Evolutionary conservation across 179 eudicot species (phyloP).

Genomic region (Silene noctiflora): DNA sequence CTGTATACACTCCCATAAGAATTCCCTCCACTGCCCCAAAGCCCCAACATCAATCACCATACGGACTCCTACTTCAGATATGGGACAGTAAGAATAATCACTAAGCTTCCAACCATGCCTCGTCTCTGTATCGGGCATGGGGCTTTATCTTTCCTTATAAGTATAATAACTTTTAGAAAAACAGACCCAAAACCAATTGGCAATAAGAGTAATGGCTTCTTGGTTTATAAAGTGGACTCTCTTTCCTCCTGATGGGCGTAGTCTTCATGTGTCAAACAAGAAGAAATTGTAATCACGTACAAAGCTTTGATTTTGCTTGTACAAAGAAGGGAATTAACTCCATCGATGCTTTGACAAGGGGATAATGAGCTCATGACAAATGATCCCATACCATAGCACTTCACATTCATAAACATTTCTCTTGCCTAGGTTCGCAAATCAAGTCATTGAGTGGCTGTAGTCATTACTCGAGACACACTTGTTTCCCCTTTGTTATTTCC

Average conservation of each 20-base stretch:
- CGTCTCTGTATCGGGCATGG: background rate
- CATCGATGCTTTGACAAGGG: background rate
- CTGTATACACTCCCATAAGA: background rate
- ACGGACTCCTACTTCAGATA: background rate
- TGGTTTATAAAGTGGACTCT: background rate
- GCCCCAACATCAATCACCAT: too few species aligned
- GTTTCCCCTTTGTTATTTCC: background rate
- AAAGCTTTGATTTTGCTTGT: background rate
- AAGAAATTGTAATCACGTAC: background rate
- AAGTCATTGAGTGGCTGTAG: background rate
- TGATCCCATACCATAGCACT: background rate
- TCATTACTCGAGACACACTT: background rate
- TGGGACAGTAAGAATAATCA: background rate
- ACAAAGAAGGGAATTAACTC: background rate
- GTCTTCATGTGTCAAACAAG: too few species aligned
- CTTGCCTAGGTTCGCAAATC: too few species aligned
- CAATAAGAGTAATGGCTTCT: too few species aligned
- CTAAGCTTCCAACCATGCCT: background rate
- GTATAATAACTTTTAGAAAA: too few species aligned
- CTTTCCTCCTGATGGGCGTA: too few species aligned
- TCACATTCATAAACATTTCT: background rate
- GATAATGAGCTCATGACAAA: background rate
- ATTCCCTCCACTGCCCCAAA: background rate
- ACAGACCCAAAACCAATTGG: too few species aligned
- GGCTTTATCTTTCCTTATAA: background rate